Percentiles rank a stretch among this genome's conserved stretches.
Conservation (phyloP, 2,329 filamentous ascomycete species). For the Epichloe coenophiala region DNA sequence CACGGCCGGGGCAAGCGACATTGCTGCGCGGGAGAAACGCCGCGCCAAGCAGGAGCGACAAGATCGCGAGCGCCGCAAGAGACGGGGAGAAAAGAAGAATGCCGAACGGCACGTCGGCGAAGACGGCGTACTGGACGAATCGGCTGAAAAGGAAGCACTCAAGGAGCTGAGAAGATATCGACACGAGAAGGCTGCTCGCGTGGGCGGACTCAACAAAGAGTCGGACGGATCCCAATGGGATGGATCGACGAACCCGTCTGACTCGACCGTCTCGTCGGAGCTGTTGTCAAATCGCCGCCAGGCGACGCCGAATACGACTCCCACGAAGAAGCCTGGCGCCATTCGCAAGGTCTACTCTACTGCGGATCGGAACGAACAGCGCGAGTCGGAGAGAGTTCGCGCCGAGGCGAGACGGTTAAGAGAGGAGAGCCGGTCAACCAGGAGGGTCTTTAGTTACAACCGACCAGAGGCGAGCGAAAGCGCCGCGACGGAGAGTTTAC, state of each 20-base stretch:
- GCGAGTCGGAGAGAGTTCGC: constrained; percentile 40
- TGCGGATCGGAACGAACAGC: constrained; percentile 37
- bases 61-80: constrained; percentile 22
- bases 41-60: constrained; percentile 39
- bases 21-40: constrained; percentile 40
- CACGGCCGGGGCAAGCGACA: constrained; percentile 43
- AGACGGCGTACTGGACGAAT: constrained; percentile 49
- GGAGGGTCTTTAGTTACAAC: constrained; percentile 42
- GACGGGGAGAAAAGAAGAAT: constrained; percentile 24
- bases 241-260: constrained; percentile 54
- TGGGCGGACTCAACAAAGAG: constrained; percentile 78
- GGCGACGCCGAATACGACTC: constrained; percentile 41
- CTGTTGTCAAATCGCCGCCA: constrained; percentile 42
- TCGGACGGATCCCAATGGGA: constrained; percentile 71
- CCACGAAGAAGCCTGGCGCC: constrained; percentile 25
- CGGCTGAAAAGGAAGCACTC: constrained; percentile 49
- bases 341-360: constrained; percentile 51
- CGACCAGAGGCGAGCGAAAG: constrained; percentile 24
- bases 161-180: constrained; percentile 71
- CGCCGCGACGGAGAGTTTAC: constrained; percentile 18
- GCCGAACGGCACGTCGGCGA: constrained; percentile 36
- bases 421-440: constrained; percentile 33
- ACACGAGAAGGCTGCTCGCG: constrained; percentile 70
- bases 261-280: constrained; percentile 45
- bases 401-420: constrained; percentile 42